phyloP scores from a whole-genome alignment of 148 eudicot species.

The Fallopia convolvulus region DNA sequence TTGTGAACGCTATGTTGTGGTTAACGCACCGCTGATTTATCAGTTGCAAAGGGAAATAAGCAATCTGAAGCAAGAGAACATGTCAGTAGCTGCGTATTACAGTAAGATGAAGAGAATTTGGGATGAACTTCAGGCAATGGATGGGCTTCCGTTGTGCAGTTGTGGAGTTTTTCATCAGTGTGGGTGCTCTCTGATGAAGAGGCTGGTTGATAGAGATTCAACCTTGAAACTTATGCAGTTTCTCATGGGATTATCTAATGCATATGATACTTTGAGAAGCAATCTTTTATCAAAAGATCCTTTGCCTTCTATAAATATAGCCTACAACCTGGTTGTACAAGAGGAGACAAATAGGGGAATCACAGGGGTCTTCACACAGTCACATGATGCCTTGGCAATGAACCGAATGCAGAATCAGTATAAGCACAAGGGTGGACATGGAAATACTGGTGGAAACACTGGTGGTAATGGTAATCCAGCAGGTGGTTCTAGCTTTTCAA shows the following conservation, averaged over 20 bases:
- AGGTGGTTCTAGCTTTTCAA: neutral
- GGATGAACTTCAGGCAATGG: neutral
- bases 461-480: too few species aligned
- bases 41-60: neutral
- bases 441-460: too few species aligned
- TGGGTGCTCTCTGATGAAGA: neutral
- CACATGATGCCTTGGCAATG: neutral
- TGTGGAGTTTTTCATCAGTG: neutral
- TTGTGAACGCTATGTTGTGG: neutral
- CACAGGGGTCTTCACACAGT: neutral
- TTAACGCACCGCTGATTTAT: neutral
- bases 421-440: too few species aligned
- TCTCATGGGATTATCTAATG: neutral
- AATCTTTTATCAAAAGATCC: neutral
- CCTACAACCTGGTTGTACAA: neutral
- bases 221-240: neutral
- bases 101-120: neutral
- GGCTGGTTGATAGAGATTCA: neutral
- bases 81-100: neutral
- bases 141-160: neutral
- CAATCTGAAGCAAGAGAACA: neutral
- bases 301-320: neutral
- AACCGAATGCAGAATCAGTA: neutral
- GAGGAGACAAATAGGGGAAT: neutral
- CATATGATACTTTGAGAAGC: neutral